Percentiles rank a stretch among this genome's conserved stretches.
phyloP scores from a whole-genome alignment of 1,284 basidiomycete genomes.

The Puccinia triticina region DNA sequence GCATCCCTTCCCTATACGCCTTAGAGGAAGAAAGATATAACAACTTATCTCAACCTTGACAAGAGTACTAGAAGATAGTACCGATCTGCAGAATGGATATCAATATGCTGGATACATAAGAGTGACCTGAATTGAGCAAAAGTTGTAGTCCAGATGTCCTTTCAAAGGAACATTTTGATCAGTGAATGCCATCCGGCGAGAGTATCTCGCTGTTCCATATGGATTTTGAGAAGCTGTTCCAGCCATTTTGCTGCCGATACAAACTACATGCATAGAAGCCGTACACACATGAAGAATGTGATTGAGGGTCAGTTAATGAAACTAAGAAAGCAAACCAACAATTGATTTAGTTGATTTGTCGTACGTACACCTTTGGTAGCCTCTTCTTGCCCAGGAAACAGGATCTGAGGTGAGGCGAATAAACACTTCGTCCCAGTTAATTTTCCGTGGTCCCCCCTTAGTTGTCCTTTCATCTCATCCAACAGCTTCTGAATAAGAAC shows the following conservation, averaged over 20 bases:
- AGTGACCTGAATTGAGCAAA: too few relatives aligned
- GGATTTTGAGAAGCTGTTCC: neutral
- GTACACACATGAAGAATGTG: neutral
- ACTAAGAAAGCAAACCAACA: neutral
- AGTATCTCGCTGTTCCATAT: neutral
- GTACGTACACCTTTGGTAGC: neutral
- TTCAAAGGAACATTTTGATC: constrained; percentile 11
- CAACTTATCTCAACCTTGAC: too few relatives aligned
- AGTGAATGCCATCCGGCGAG: constrained; percentile 17
- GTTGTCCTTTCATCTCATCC: constrained; percentile 6
- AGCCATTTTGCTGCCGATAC: neutral
- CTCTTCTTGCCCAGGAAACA: constrained; percentile 22
- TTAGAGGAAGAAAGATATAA: too few relatives aligned
- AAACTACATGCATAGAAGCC: constrained; percentile 1
- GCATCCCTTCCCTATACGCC: too few relatives aligned
- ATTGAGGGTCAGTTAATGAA: neutral
- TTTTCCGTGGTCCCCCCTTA: neutral
- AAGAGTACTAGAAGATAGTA: too few relatives aligned
- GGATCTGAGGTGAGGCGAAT: constrained; percentile 12
- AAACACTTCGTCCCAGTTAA: neutral
- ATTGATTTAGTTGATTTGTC: neutral
- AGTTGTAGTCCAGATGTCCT: too few relatives aligned
- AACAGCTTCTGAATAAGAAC: neutral
- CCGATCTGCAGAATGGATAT: too few relatives aligned
- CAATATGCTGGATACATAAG: too few relatives aligned